Evolutionary conservation across 495 filamentous ascomycete genomes (phyloP), one percentile per base, ranked within the genome.

Genomic region (Lepraria neglecta): DNA sequence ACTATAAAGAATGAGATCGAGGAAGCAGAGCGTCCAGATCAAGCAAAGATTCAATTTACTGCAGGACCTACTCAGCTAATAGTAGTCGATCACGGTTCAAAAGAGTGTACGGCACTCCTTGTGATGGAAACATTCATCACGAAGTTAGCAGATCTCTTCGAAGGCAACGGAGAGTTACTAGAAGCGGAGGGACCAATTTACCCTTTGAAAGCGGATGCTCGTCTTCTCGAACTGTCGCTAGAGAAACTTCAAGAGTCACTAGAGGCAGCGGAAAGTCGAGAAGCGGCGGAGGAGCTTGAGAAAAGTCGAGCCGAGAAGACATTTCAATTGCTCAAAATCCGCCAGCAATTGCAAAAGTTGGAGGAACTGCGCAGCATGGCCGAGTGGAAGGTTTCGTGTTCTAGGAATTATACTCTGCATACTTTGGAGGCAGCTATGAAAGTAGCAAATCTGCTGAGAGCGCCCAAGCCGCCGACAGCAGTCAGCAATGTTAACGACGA

Each of bases 61-160:
- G 30, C 47, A 46, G 54, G 60, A 1, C 24, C 60, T 19, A 43
- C 60, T 45, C 40, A 27, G 3, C 40, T 66, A 3, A 24, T 59
- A 15, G 4, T 63, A 14, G n/a, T 48, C 14, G 46, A 51, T 2
- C 31, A 59, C 27, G 60, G 58, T 27, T 48, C 27, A 21, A 55
- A 56, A 56, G 53, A 56, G 5, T 60, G 53, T 38, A 9, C 56
- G 17, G 64, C 64, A 6, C 56, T 63, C 1, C 46, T 66, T 14
- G 33, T 66, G 12, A 62, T 31, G 6, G 31, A 59, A 21, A 35
- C 10, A 1, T 48, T 63, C 19, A 24, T 66, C 0, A 11, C 3
- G 1, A 42, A 57, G 3, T 5, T 57, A 42, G 27, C 46, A 12
- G 43, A 51, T 7, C 57, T 63, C 9, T 40, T 48, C 6, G 31